phyloP scores from a whole-genome alignment of 2,329 filamentous ascomycete genomes.

The Trichoderma sp. region DNA sequence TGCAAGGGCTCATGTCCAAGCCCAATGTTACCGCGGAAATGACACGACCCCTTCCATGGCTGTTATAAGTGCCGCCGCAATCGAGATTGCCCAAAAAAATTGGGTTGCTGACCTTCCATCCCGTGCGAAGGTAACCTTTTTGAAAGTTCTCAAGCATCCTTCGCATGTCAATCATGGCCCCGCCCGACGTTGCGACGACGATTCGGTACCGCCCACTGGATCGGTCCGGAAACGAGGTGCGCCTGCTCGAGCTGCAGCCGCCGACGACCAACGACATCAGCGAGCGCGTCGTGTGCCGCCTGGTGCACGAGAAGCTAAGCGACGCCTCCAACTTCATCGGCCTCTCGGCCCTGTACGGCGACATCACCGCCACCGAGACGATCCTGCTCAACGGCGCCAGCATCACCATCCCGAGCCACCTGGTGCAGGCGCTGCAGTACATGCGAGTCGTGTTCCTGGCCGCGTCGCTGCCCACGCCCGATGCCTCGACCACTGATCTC shows the following conservation, averaged over 20 bases:
- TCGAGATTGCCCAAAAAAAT: conserved; percentile 20
- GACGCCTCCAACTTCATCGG: conserved; percentile 34
- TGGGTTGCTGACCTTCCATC: conserved; percentile 19
- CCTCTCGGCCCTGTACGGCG: conserved; percentile 37
- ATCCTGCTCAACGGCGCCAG: conserved; percentile 35
- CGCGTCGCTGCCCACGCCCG: conserved; percentile 26
- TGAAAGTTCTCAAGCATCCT: conserved; percentile 4
- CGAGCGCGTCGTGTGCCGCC: conserved; percentile 38
- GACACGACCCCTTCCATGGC: conserved; percentile 18
- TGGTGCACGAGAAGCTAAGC: conserved; percentile 36
- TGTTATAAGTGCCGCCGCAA: conserved; percentile 23
- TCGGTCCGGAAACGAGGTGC: conserved; percentile 34
- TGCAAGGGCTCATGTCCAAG: conserved; percentile 14
- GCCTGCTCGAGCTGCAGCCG: conserved; percentile 39
- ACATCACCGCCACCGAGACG: conserved; percentile 34
- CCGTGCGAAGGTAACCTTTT: conserved; percentile 13
- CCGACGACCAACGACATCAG: conserved; percentile 31
- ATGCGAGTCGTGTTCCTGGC: conserved; percentile 39
- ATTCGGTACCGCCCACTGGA: conserved; percentile 30
- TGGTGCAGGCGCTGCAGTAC: conserved; percentile 37
- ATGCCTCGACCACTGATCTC: conserved; percentile 13
- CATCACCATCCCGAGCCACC: conserved; percentile 34
- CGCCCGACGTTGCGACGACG: conserved; percentile 18
- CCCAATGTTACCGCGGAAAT: conserved; percentile 21
- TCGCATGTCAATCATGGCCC: conserved; percentile 25